Percentiles rank a stretch among this genome's conserved stretches.
These are phyloP conservation scores for Abortiporus biennis DNA, from an alignment of 1,284 basidiomycete genomes.

Conservation along the genomic window DNA sequence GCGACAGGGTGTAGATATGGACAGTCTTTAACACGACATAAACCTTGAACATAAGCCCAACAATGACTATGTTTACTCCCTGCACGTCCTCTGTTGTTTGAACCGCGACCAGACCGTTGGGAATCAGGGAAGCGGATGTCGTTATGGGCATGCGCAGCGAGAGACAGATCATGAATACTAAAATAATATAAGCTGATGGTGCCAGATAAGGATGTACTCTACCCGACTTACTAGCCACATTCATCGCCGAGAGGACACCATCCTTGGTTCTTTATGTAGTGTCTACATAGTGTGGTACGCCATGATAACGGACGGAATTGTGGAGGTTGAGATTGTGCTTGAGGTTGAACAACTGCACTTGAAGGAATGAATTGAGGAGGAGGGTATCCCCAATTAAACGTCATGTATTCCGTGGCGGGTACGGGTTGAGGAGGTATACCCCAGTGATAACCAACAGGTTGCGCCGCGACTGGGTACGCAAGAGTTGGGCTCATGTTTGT, in stretches of 20 bases:
- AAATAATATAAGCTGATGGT: conserved; percentile 6
- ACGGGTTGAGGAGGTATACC: neutral
- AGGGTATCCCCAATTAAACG: conserved; percentile 5
- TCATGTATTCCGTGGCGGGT: neutral
- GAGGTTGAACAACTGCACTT: conserved; percentile 3
- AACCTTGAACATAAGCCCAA: conserved; percentile 34
- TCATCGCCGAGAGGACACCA: conserved; percentile 36
- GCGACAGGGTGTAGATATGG: conserved; percentile 29
- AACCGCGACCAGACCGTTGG: neutral
- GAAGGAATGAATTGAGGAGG: neutral
- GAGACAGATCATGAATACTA: conserved; percentile 34
- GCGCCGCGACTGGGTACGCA: neutral
- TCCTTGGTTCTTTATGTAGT: conserved; percentile 36
- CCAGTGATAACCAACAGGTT: conserved; percentile 3
- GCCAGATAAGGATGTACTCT: neutral
- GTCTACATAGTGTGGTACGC: conserved; percentile 35
- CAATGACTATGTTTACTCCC: conserved; percentile 30
- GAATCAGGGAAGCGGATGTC: conserved; percentile 17
- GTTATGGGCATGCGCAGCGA: conserved; percentile 18
- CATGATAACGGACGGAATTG: conserved; percentile 24
- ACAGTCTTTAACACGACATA: conserved; percentile 26
- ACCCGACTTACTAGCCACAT: conserved; percentile 38
- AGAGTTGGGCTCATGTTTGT: no score
- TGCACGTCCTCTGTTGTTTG: conserved; percentile 8
- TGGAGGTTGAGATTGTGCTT: conserved; percentile 5